Evolutionary conservation across 2,329 filamentous ascomycete species (phyloP).

Genomic region (Thelonectria rubi): DNA sequence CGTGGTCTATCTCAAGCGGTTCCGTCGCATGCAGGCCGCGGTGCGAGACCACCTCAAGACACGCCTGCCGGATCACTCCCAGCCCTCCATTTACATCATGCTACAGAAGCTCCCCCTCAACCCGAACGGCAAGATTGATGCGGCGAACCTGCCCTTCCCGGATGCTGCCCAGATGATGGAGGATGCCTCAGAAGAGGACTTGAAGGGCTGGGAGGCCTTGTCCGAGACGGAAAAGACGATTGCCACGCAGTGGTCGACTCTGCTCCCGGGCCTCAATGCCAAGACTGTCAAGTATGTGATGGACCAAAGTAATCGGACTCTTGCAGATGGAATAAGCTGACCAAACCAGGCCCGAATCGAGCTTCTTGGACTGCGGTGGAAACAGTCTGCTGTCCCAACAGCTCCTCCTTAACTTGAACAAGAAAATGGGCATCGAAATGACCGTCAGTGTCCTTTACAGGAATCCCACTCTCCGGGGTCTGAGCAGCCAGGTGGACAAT

Average conservation of each 20-base stretch:
- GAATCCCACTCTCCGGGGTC: conserved; percentile 9
- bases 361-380: conserved; percentile 53
- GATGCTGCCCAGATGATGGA: conserved; percentile 72
- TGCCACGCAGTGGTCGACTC: conserved; percentile 72
- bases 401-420: conserved; percentile 70
- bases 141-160: conserved; percentile 80
- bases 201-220: conserved; percentile 62
- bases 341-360: conserved; percentile 47
- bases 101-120: conserved; percentile 70
- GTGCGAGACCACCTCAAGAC: conserved; percentile 44
- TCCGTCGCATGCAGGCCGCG: conserved; percentile 57
- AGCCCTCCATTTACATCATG: conserved; percentile 43
- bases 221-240: conserved; percentile 51
- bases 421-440: conserved; percentile 43
- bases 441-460: conserved; percentile 46
- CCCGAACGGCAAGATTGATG: conserved; percentile 84
- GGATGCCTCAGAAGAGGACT: conserved; percentile 48
- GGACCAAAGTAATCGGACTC: not conserved
- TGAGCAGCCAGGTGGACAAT: conserved; percentile 16
- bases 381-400: conserved; percentile 70
- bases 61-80: conserved; percentile 47
- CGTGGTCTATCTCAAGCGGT: conserved; percentile 56
- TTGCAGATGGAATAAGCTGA: conserved; percentile 11
- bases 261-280: conserved; percentile 72
- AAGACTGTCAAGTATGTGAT: conserved; percentile 62